phyloP scores from a whole-genome alignment of 2,329 filamentous ascomycete species.

The Colletotrichum cuscutae region DNA sequence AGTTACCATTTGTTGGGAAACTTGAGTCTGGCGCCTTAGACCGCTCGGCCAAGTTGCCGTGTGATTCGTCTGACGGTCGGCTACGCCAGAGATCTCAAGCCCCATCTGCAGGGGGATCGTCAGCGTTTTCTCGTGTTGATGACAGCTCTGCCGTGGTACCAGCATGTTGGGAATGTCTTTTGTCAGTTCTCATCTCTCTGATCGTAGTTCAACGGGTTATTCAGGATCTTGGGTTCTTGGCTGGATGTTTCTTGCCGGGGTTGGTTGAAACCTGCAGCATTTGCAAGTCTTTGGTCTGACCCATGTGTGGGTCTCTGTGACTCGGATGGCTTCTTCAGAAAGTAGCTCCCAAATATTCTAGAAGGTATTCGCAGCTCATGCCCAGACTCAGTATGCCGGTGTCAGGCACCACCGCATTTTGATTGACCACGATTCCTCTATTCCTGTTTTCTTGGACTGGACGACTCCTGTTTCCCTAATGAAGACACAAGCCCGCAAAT shows the following conservation, averaged over 20 bases:
- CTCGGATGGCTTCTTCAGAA: no score
- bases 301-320: no score
- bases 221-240: neutral
- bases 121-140: neutral
- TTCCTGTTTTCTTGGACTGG: neutral
- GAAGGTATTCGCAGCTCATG: no score
- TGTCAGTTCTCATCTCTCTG: neutral
- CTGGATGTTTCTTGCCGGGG: neutral
- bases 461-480: neutral
- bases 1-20: neutral
- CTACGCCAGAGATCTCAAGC: neutral
- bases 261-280: neutral
- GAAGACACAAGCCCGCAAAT: neutral
- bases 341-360: no score
- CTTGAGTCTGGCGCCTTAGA: slow-evolving; percentile 14
- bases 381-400: neutral
- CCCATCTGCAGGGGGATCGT: neutral
- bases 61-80: neutral
- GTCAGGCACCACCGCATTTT: neutral
- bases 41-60: slow-evolving; percentile 19
- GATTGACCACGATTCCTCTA: neutral
- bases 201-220: neutral
- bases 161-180: neutral
- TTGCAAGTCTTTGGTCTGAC: neutral
- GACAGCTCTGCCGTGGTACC: neutral